Evolutionary conservation across 768 basidiomycete genomes (phyloP), one percentile per base, ranked within the genome.

Genomic region (Favolaschia claudopus): DNA sequence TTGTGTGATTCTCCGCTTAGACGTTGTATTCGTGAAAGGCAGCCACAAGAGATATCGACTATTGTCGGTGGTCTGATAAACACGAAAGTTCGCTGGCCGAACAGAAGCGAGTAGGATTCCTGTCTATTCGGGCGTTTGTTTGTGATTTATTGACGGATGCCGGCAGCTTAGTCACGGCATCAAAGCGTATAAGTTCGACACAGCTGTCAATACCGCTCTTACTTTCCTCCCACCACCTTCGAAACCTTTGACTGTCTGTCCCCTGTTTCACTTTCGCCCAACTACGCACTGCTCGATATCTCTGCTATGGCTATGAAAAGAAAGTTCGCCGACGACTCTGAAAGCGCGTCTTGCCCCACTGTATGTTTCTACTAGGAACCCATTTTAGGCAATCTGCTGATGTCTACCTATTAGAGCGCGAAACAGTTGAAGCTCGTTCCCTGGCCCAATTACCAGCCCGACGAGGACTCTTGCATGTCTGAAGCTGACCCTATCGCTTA

Each of bases 391-490:
- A 68, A 68, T 55, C n/a, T n/a, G 63, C 59, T 69, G 54, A 62
- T 63, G 50, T 55, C 56, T n/a, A n/a, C 27, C 39, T 31, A 50
- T 29, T 64, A 88, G 85, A 80, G 79, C 60, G 76, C 79, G 29
- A 92, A 93, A 72, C 89, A 92, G 70, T 61, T 89, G 22, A 92
- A 89, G 77, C 80, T 90, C 50, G 78, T 92, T 55, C 88, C 89
- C 40, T 92, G 92, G 72, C 91, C 89, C 53, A 83, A 88, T 67
- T 79, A 79, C 58, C 82, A 85, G 58, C 70, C 75, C 60, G 88
- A 91, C 72, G 73, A 77, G 67, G 91, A 93, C 70, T 81, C 87
- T 62, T 76, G 82, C 64, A 93, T 93, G 92, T 85, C 82, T 67
- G 88, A 89, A 63, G 81, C 82, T 70, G 85, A 89, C 63, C 83